Conservation (phyloP, 2,329 filamentous ascomycete species). For the Sarocladium oryzae region DNA sequence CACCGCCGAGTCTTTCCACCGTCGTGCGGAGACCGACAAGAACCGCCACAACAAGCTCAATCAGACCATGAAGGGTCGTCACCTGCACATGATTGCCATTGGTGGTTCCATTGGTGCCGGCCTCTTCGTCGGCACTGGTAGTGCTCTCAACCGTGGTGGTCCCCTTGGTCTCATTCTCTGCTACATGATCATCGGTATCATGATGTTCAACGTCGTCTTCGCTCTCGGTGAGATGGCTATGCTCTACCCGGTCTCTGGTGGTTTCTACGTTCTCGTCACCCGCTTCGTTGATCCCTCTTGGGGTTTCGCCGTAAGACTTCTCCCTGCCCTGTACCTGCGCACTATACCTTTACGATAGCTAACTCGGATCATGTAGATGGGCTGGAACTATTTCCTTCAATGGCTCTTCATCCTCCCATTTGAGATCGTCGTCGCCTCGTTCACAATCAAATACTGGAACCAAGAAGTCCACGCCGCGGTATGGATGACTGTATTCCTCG, state of each 20-base stretch:
- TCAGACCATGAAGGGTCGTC: constrained; percentile 46
- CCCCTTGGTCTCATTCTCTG: constrained; percentile 40
- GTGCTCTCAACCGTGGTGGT: constrained; percentile 44
- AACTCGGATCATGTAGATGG: constrained; percentile 26
- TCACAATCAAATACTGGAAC: constrained; percentile 45
- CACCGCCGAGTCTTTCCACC: constrained; percentile 10
- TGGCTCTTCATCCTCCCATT: constrained; percentile 41
- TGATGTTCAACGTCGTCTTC: constrained; percentile 57
- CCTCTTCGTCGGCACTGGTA: constrained; percentile 56
- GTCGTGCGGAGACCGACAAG: constrained; percentile 12
- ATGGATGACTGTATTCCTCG: constrained; percentile 51
- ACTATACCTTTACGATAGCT: too few species aligned
- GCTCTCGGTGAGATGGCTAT: constrained; percentile 56
- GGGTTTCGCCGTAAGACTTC: constrained; percentile 41
- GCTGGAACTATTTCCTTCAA: constrained; percentile 41
- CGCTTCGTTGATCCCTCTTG: constrained; percentile 58
- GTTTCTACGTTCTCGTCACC: constrained; percentile 55
- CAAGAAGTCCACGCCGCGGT: constrained; percentile 37
- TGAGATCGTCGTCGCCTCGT: constrained; percentile 42
- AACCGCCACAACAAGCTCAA: constrained; percentile 27
- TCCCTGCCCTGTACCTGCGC: too few species aligned
- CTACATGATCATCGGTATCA: constrained; percentile 50
- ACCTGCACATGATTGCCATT: constrained; percentile 58
- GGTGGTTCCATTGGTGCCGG: constrained; percentile 56
- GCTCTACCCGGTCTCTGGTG: constrained; percentile 56